Evolutionary conservation across 129 eudicot species (phyloP).

Genomic region (Centaurea solstitialis): DNA sequence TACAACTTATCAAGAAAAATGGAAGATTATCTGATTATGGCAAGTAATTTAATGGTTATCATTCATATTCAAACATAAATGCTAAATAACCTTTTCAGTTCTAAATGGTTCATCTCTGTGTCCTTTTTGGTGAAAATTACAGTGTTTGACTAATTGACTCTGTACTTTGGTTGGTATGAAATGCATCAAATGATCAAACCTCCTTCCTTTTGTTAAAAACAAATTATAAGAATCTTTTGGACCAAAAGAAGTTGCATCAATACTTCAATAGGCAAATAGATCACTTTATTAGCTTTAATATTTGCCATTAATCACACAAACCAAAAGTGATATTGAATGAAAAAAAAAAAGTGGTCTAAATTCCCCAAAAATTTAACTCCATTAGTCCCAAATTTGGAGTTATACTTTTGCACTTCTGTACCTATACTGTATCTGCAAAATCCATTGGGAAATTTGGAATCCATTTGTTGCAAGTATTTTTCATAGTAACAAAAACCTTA

Average conservation of each 20-base stretch:
- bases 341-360: not conserved
- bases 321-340: not conserved
- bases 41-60: not conserved
- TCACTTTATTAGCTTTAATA: not conserved
- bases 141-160: not conserved
- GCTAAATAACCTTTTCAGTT: constrained; percentile 11
- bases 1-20: not conserved
- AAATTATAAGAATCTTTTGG: not conserved
- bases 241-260: not conserved
- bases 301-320: not conserved
- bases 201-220: not conserved
- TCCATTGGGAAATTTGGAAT: not conserved
- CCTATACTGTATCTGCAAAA: constrained; percentile 2
- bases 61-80: constrained; percentile 3
- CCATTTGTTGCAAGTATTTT: not conserved
- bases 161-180: not conserved
- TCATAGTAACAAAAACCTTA: not conserved
- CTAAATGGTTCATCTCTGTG: constrained; percentile 1
- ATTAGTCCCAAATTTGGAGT: not conserved
- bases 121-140: not conserved
- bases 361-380: no score
- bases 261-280: not conserved
- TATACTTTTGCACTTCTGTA: not conserved
- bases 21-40: not conserved
- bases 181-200: not conserved